Evolutionary conservation across 1,284 basidiomycete species (phyloP).

Genomic region (Ceratobasidium theobromae): DNA sequence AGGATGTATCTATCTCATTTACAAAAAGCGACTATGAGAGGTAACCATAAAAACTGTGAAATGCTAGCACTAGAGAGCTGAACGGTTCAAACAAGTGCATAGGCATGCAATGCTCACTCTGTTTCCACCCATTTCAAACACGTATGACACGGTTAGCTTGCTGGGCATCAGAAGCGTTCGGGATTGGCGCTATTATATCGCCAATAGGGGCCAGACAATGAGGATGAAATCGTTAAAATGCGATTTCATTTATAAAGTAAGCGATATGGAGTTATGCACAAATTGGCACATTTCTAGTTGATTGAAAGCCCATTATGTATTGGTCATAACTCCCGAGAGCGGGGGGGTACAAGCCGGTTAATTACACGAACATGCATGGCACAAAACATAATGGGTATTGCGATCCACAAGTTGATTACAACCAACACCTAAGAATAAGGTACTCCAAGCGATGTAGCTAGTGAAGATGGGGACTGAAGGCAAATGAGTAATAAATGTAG

Average conservation of each 20-base stretch:
- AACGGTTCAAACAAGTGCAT: too few species aligned
- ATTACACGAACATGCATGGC: neutral
- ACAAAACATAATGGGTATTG: conserved; percentile 15
- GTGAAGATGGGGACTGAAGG: neutral
- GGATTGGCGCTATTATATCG: too few species aligned
- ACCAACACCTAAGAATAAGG: conserved; percentile 10
- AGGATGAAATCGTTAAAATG: too few species aligned
- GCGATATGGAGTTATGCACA: neutral
- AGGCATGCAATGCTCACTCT: too few species aligned
- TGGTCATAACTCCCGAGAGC: neutral
- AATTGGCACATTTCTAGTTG: neutral
- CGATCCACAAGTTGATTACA: conserved; percentile 16
- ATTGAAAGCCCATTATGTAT: neutral
- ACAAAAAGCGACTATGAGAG: too few species aligned
- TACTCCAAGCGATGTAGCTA: neutral
- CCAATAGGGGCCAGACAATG: too few species aligned
- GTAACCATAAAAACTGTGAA: too few species aligned
- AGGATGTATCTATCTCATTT: too few species aligned
- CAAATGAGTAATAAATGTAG: conserved; percentile 8
- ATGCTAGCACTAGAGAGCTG: too few species aligned
- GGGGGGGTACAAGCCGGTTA: neutral
- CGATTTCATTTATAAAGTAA: neutral
- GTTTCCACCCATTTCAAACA: too few species aligned
- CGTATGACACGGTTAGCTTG: too few species aligned
- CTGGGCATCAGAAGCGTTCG: too few species aligned